Conservation (phyloP, 148 eudicot species). For the Heliamphora exappendiculata region DNA sequence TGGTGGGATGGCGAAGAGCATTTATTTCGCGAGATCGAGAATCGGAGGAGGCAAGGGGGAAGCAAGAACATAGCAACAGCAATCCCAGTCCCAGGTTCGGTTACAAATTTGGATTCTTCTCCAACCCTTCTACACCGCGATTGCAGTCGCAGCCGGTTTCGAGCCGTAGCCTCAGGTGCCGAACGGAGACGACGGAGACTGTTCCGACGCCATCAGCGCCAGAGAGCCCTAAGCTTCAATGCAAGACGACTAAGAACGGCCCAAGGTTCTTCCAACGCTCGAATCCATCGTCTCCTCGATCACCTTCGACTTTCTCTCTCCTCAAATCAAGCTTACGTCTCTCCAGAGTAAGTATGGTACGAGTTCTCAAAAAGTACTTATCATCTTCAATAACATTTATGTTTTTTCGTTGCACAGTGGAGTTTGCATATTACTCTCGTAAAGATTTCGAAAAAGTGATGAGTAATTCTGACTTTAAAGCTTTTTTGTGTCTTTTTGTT, state of each 20-base stretch:
- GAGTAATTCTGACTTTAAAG: neutral
- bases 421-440: neutral
- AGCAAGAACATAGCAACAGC: neutral
- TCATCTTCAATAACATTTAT: neutral
- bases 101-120: constrained; percentile 46
- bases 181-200: constrained; percentile 13
- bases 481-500: neutral
- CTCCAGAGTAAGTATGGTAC: constrained; percentile 25
- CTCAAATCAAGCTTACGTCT: constrained; percentile 49
- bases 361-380: neutral
- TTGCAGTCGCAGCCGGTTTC: constrained; percentile 21
- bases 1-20: constrained; percentile 82
- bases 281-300: constrained; percentile 51
- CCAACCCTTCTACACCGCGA: constrained; percentile 49
- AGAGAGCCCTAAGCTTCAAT: constrained; percentile 35
- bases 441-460: neutral
- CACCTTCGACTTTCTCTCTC: constrained; percentile 66
- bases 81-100: constrained; percentile 27
- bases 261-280: constrained; percentile 28
- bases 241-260: constrained; percentile 32
- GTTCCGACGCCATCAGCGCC: constrained; percentile 11
- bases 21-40: constrained; percentile 45
- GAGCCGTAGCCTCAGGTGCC: constrained; percentile 31
- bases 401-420: neutral
- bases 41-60: constrained; percentile 8